These are phyloP conservation scores for Aspergillus udagawae DNA, from an alignment of 2,329 filamentous ascomycete species.

Conservation along the genomic window DNA sequence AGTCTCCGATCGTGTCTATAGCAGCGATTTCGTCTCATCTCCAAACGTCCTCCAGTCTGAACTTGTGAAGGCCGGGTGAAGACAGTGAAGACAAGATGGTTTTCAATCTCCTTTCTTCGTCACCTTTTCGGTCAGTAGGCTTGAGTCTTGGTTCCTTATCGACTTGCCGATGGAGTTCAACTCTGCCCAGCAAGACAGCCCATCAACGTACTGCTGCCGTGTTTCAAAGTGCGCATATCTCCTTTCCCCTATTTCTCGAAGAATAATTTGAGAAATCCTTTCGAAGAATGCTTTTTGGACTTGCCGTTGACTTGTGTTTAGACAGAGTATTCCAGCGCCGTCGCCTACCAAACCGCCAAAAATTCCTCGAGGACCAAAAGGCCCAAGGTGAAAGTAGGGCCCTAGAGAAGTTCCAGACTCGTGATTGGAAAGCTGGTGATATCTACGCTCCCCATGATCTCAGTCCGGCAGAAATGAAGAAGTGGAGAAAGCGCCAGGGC, in stretches of 20 bases:
- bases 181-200: constrained; percentile 25
- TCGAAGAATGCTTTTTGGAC: background rate
- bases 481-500: constrained; percentile 63
- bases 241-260: background rate
- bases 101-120: constrained; percentile 24
- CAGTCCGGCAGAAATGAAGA: constrained; percentile 69
- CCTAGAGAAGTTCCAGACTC: constrained; percentile 47
- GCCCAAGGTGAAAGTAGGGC: constrained; percentile 33
- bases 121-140: constrained; percentile 22
- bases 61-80: background rate
- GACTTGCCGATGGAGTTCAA: constrained; percentile 34
- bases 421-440: constrained; percentile 73
- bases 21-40: background rate
- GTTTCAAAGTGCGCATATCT: background rate
- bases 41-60: background rate
- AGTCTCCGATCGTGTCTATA: constrained; percentile 1
- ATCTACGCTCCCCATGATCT: constrained; percentile 90
- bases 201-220: constrained; percentile 17
- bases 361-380: constrained; percentile 35
- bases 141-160: constrained; percentile 17
- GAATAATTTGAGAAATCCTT: background rate
- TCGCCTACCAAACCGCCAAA: constrained; percentile 27
- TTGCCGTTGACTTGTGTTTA: constrained; percentile 10
- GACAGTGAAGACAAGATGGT: constrained; percentile 22
- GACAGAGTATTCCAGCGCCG: constrained; percentile 21